Evolutionary conservation across 805 yeast genomes (phyloP).

Genomic region (Maudiozyma barnettii): DNA sequence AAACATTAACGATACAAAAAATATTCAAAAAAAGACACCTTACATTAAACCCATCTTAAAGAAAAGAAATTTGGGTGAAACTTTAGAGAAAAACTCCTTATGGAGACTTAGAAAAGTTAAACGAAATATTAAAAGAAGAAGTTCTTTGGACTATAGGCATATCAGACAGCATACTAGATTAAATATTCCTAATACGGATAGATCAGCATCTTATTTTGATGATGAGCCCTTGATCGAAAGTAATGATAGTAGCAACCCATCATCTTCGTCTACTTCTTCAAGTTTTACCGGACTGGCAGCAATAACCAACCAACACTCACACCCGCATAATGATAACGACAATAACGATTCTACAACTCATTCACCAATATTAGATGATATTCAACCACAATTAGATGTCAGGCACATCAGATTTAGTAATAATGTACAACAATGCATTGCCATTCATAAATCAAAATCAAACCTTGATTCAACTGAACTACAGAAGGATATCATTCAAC

Average conservation of each 20-base stretch:
- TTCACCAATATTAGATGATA: not conserved
- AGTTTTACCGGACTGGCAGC: not conserved
- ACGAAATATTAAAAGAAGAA: not conserved
- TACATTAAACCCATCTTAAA: slow-evolving; percentile 62
- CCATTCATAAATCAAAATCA: slow-evolving; percentile 1
- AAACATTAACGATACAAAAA: not conserved
- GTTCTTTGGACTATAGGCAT: not conserved
- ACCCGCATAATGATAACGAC: too few relatives aligned
- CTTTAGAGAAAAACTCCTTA: slow-evolving; percentile 30
- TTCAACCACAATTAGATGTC: not conserved
- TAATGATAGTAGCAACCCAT: not conserved
- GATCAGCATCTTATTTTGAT: not conserved
- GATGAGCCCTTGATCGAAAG: too few relatives aligned
- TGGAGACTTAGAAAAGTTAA: slow-evolving; percentile 14
- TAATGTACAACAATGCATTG: slow-evolving; percentile 7
- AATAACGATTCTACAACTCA: too few relatives aligned
- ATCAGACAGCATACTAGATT: not conserved
- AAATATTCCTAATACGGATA: not conserved
- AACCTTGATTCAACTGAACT: not conserved
- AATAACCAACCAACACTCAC: not conserved
- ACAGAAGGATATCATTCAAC: not conserved
- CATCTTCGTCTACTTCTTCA: not conserved
- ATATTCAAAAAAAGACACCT: not conserved
- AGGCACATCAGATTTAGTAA: slow-evolving; percentile 9
- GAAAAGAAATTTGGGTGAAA: slow-evolving; percentile 69